These are phyloP conservation scores for Calonectria ilicicola DNA, from an alignment of 2,329 filamentous ascomycete genomes.

Conservation along the genomic window DNA sequence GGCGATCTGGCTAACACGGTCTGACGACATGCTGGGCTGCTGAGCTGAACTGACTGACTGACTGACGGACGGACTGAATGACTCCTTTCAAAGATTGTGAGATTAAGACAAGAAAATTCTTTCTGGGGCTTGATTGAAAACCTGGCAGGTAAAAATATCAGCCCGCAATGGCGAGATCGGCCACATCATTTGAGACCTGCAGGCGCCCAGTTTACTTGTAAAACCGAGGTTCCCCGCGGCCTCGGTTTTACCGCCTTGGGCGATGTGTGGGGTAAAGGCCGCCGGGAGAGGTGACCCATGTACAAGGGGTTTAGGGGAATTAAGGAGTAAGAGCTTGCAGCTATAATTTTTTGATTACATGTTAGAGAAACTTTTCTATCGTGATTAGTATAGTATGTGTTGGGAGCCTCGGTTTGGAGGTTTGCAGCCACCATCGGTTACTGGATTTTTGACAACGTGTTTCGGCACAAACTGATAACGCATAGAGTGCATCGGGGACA, in stretches of 20 bases:
- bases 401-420: neutral
- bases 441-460: no score
- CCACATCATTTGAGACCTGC: neutral
- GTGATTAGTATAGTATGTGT: neutral
- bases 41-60: no score
- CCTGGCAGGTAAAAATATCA: neutral
- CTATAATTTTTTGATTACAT: neutral
- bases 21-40: slow-evolving; percentile 54
- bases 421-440: no score
- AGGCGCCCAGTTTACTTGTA: neutral
- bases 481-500: no score
- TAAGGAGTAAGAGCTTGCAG: no score
- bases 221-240: slow-evolving; percentile 45
- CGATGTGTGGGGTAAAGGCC: slow-evolving; percentile 41
- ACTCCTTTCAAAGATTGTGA: neutral
- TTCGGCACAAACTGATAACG: no score
- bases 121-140: neutral
- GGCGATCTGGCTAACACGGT: slow-evolving; percentile 78
- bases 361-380: neutral
- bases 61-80: neutral
- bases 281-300: slow-evolving; percentile 1
- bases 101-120: neutral
- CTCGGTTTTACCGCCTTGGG: slow-evolving; percentile 27
- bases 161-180: neutral
- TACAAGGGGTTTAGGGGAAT: no score